A percentile compares a stretch with the other conserved stretches of the same genome.
phyloP scores from a whole-genome alignment of 2,329 filamentous ascomycete genomes.

The Bipolaris oryzae region DNA sequence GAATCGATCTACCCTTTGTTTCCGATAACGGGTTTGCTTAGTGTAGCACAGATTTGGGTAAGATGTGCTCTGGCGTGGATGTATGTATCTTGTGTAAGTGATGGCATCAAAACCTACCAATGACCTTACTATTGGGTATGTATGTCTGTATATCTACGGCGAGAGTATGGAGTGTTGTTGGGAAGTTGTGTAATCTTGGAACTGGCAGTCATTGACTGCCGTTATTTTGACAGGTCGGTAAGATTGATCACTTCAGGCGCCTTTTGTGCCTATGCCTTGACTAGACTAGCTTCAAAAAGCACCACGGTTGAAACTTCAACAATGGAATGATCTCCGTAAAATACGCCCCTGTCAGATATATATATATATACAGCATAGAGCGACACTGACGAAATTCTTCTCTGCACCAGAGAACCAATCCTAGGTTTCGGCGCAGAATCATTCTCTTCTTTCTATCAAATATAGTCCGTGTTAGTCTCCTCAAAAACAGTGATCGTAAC shows the following conservation, averaged over 20 bases:
- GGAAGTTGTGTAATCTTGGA: slow-evolving; percentile 1
- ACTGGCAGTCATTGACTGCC: neutral
- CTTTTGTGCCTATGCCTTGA: neutral
- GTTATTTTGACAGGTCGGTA: slow-evolving; percentile 6
- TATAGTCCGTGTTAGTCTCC: too few species aligned
- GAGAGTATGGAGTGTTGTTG: neutral
- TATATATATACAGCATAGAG: neutral
- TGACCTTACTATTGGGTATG: neutral
- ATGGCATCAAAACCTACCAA: neutral
- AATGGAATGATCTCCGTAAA: neutral
- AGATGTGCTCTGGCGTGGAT: neutral
- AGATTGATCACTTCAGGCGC: slow-evolving; percentile 6
- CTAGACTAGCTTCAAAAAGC: neutral
- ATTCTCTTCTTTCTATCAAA: neutral
- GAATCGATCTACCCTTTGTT: neutral
- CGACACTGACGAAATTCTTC: neutral
- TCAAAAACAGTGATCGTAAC: neutral
- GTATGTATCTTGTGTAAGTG: neutral
- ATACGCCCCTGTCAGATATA: neutral
- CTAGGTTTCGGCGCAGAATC: too few species aligned
- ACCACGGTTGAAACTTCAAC: neutral
- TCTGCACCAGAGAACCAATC: neutral
- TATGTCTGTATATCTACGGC: neutral
- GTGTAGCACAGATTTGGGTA: neutral
- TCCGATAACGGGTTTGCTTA: neutral